phyloP scores from a whole-genome alignment of 129 eudicot genomes.

The Helichrysum umbraculigerum region DNA sequence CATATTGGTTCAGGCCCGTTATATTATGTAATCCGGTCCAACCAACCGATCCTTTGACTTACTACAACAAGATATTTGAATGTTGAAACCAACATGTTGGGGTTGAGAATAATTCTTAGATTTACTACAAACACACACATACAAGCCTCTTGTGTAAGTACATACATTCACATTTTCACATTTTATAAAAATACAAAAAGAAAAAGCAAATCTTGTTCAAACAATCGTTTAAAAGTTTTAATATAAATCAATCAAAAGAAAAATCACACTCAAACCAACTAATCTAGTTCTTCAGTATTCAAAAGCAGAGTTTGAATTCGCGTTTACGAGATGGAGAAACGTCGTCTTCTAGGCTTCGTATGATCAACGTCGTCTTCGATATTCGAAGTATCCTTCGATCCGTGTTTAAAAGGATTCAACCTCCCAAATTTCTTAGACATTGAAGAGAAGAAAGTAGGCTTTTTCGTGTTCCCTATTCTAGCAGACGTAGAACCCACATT shows the following conservation, averaged over 20 bases:
- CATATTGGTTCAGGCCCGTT: too few species aligned
- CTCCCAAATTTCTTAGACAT: conserved; percentile 86
- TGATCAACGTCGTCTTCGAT: conserved; percentile 69
- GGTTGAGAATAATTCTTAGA: not conserved
- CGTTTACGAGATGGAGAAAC: conserved; percentile 71
- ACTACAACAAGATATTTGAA: too few species aligned
- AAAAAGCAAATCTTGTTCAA: not conserved
- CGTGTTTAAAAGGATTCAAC: conserved; percentile 86
- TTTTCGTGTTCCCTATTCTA: conserved; percentile 33
- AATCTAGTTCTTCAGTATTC: conserved; percentile 11
- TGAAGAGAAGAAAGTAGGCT: conserved; percentile 71
- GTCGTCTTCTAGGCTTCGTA: conserved; percentile 82
- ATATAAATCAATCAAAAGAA: not conserved
- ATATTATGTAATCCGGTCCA: too few species aligned
- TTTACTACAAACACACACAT: conserved; percentile 29
- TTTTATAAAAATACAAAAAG: not conserved
- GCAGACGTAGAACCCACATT: conserved; percentile 40
- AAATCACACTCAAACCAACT: conserved; percentile 32
- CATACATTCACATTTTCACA: conserved; percentile 8
- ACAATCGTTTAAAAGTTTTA: not conserved
- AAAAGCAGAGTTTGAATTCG: not conserved
- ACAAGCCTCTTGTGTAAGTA: conserved; percentile 22
- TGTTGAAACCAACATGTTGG: too few species aligned
- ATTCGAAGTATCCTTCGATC: conserved; percentile 81
- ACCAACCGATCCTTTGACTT: too few species aligned